Percentiles rank a stretch among this genome's conserved stretches.
Conservation (phyloP, 2,329 filamentous ascomycete genomes). For the Daldinia sp. region DNA sequence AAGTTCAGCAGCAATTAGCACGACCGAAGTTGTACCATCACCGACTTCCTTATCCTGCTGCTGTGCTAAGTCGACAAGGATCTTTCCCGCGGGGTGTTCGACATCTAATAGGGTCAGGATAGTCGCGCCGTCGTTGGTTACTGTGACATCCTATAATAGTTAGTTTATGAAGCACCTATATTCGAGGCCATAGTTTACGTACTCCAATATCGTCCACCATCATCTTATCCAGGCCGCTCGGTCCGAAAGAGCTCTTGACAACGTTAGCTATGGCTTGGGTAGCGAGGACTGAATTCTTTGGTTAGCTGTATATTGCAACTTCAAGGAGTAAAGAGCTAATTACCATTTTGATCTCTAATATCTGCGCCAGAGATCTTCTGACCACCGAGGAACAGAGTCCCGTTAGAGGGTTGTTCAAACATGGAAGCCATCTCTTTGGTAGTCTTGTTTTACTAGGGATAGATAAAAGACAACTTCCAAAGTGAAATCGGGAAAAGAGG, state of each 20-base stretch:
- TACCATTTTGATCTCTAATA: slow-evolving; percentile 96
- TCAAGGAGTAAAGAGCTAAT: slow-evolving; percentile 44
- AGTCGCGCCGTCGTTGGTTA: slow-evolving; percentile 98
- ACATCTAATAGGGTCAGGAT: slow-evolving; percentile 95
- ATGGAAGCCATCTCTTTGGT: slow-evolving; percentile 81
- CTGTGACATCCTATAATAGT: slow-evolving; percentile 82
- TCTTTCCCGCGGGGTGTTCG: slow-evolving; percentile 98
- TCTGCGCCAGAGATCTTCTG: slow-evolving; percentile 97
- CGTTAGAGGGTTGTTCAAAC: slow-evolving; percentile 94
- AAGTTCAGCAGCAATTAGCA: slow-evolving; percentile 95
- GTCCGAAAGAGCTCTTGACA: slow-evolving; percentile 97
- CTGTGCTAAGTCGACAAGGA: slow-evolving; percentile 94
- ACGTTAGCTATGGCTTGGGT: slow-evolving; percentile 98
- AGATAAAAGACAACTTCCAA: neutral
- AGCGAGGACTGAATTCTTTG: slow-evolving; percentile 72
- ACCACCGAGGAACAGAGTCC: slow-evolving; percentile 95
- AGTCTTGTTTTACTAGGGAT: slow-evolving; percentile 1
- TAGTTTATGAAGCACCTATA: slow-evolving; percentile 39
- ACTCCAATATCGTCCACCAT: slow-evolving; percentile 99
- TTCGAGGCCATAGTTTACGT: slow-evolving; percentile 49
- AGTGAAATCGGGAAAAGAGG: slow-evolving; percentile 14
- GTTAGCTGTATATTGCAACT: slow-evolving; percentile 30
- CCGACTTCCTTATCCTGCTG: slow-evolving; percentile 99
- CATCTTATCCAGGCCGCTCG: slow-evolving; percentile 98
- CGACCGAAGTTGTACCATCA: slow-evolving; percentile 97